phyloP scores from a whole-genome alignment of 495 filamentous ascomycete species.

The Hypoxylon perforatum region DNA sequence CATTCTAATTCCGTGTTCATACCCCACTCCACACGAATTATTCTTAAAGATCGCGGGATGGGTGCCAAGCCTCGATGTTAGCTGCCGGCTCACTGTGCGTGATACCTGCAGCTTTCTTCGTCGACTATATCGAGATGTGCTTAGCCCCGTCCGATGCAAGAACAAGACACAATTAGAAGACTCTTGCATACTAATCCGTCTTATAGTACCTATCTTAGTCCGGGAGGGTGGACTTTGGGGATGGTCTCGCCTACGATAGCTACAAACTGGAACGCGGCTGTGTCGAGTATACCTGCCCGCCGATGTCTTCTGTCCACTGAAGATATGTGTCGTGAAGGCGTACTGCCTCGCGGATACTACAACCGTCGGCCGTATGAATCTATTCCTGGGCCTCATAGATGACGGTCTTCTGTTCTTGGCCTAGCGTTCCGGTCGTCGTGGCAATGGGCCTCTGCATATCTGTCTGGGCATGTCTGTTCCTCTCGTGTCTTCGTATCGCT shows the following conservation, averaged over 20 bases:
- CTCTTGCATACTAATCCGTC: slow-evolving; percentile 30
- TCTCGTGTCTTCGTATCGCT: not conserved
- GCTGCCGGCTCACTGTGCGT: slow-evolving; percentile 15
- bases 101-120: slow-evolving; percentile 23
- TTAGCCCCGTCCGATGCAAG: slow-evolving; percentile 19
- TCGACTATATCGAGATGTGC: slow-evolving; percentile 32
- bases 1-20: slow-evolving; percentile 19
- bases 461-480: slow-evolving; percentile 13
- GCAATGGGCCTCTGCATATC: slow-evolving; percentile 1
- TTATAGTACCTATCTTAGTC: slow-evolving; percentile 17
- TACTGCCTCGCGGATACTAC: slow-evolving; percentile 27
- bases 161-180: slow-evolving; percentile 22
- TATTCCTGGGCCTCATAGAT: slow-evolving; percentile 30
- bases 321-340: slow-evolving; percentile 4
- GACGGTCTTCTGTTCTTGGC: slow-evolving; percentile 8
- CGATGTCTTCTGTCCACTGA: slow-evolving; percentile 6
- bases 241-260: slow-evolving; percentile 10
- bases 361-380: slow-evolving; percentile 15
- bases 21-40: not conserved
- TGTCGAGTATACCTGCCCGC: slow-evolving; percentile 14
- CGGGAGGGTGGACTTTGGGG: not conserved
- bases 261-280: slow-evolving; percentile 21
- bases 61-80: slow-evolving; percentile 26
- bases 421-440: not conserved
- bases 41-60: slow-evolving; percentile 2